Percentiles rank a stretch among this genome's conserved stretches.
These are phyloP conservation scores for Isoetes taiwanensis DNA, from an alignment of 75 land plant genomes.

Conservation along the genomic window DNA sequence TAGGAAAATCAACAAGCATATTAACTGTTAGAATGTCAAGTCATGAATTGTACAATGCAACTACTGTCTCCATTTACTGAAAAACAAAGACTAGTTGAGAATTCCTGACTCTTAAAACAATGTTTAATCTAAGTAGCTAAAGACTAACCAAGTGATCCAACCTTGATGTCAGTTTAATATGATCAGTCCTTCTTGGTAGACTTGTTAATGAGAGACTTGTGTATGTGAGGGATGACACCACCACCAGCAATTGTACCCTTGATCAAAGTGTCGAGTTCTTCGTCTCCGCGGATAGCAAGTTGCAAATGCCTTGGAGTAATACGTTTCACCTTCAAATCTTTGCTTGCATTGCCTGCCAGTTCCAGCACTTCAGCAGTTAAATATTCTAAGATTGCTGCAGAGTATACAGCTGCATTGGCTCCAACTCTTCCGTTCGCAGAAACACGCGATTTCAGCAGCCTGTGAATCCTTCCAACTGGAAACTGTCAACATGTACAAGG, in stretches of 20 bases:
- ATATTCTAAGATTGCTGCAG: slow-evolving; percentile 60
- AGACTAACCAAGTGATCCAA: too few species aligned
- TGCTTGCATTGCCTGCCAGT: slow-evolving; percentile 61
- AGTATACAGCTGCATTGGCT: slow-evolving; percentile 58
- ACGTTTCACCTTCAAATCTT: slow-evolving; percentile 50
- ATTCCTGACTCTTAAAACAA: too few species aligned
- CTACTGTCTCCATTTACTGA: too few species aligned
- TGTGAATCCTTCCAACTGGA: slow-evolving; percentile 53
- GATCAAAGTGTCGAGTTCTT: slow-evolving; percentile 45
- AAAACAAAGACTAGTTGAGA: too few species aligned
- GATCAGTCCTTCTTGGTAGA: slow-evolving; percentile 45
- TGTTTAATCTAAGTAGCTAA: too few species aligned
- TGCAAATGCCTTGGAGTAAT: slow-evolving; percentile 57
- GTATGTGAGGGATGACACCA: slow-evolving; percentile 63
- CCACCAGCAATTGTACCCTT: slow-evolving; percentile 61
- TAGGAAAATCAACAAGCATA: too few species aligned
- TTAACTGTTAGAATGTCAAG: too few species aligned
- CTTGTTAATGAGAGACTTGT: slow-evolving; percentile 59
- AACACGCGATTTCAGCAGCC: slow-evolving; percentile 36
- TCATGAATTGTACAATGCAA: too few species aligned
- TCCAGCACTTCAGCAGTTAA: slow-evolving; percentile 58
- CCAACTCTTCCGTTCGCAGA: slow-evolving; percentile 45
- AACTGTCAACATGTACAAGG: slow-evolving; percentile 28
- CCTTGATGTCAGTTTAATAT: too few species aligned
- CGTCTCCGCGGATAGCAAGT: slow-evolving; percentile 53